Evolutionary conservation across 2,329 filamentous ascomycete genomes (phyloP).

Genomic region (Colletotrichum sp.): DNA sequence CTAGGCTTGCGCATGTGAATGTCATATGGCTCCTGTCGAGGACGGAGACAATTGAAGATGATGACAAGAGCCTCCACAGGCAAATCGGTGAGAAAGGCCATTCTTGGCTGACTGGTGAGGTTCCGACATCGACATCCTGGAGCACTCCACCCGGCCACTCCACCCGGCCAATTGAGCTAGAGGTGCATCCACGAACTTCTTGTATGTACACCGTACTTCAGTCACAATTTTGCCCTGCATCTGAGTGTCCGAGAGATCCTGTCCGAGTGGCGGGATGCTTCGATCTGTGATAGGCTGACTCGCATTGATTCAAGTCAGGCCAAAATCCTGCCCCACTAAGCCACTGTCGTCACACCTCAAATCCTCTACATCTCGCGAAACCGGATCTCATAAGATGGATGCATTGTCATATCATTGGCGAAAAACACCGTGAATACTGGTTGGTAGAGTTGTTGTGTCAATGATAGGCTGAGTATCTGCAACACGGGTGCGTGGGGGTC

Average conservation of each 20-base stretch:
- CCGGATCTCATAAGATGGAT: not conserved
- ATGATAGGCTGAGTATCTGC: not conserved
- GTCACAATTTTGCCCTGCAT: not conserved
- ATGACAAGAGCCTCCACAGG: not conserved
- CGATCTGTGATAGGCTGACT: not conserved
- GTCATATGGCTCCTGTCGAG: not conserved
- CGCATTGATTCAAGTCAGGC: not conserved
- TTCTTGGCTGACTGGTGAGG: not conserved
- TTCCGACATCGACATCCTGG: not conserved
- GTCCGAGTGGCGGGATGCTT: not conserved
- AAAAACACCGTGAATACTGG: not conserved
- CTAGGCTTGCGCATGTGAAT: not conserved
- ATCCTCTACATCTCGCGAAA: not conserved
- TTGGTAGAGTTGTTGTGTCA: not conserved
- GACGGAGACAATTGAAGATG: not conserved
- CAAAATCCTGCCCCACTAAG: not conserved
- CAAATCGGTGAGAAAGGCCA: not conserved
- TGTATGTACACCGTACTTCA: not conserved
- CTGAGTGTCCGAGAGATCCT: not conserved
- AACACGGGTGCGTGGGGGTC: not conserved
- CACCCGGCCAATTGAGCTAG: not conserved
- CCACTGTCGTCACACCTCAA: not conserved
- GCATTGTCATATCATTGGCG: not conserved
- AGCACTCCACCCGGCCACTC: not conserved
- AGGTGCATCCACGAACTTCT: rapidly evolving